Conservation (phyloP, 163 green algal species). For the Coccomyxa subellipsoidea region DNA sequence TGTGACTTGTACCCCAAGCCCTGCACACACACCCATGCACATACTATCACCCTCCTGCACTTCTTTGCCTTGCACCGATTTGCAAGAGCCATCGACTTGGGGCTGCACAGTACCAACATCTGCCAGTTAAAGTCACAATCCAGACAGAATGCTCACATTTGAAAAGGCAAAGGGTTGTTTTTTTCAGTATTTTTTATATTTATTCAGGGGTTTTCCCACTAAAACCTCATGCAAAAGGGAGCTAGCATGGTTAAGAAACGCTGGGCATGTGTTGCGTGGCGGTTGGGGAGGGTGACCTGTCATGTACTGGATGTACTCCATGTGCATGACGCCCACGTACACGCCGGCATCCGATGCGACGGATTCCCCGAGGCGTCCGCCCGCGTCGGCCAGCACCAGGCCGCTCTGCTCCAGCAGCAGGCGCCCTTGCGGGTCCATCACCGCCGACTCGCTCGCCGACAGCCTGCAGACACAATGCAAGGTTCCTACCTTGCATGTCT, state of each 20-base stretch:
- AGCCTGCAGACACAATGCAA: conserved; percentile 28
- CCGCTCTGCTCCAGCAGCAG: conserved; percentile 63
- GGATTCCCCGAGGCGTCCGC: neutral
- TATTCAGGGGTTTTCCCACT: too few relatives aligned
- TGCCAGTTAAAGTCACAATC: too few relatives aligned
- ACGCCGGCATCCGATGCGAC: conserved; percentile 38
- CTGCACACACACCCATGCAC: conserved; percentile 19
- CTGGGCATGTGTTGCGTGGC: neutral
- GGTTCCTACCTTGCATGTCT: neutral
- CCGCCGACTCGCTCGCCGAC: conserved; percentile 46
- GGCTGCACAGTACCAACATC: too few relatives aligned
- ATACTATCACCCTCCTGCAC: conserved; percentile 4
- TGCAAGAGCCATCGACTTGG: too few relatives aligned
- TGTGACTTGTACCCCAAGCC: conserved; percentile 21
- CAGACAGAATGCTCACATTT: too few relatives aligned
- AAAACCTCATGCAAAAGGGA: too few relatives aligned
- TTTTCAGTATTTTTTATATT: too few relatives aligned
- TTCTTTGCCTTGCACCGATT: too few relatives aligned
- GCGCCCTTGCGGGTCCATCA: conserved; percentile 83
- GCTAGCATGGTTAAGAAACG: too few relatives aligned
- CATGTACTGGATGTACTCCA: conserved; percentile 41
- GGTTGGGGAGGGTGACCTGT: neutral
- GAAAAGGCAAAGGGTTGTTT: too few relatives aligned
- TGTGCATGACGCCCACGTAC: conserved; percentile 76
- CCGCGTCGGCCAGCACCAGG: conserved; percentile 34